Evolutionary conservation across 441 rosid genomes (phyloP), one percentile per base, ranked within the genome.

Genomic region (Jatropha podagrica): DNA sequence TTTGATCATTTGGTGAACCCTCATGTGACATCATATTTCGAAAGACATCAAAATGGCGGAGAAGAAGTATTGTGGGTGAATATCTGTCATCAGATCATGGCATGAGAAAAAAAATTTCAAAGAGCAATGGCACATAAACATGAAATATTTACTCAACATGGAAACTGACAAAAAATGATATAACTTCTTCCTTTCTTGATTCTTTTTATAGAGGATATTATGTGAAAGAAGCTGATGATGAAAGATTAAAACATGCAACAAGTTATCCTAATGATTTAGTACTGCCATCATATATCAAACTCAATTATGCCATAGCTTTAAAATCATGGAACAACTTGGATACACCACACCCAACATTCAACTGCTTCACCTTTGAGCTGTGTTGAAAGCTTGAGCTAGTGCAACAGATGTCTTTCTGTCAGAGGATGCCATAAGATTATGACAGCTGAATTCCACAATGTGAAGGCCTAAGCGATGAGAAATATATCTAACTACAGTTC

Each of bases 391-490:
- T 84, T 96, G 90, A 77, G 91, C 87, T 71, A 96, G 87, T 55
- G 96, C 91, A 82, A 72, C 76, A 62, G 99, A 90, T 70, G 88
- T 85, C 78, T 84, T 95, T 84, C 85, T 88, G 78, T 92, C 98
- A 74, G 98, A 87, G 48, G 98, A 87, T 37, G 94, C 84, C 84
- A 83, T 83, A 70, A 95, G 83, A 81, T 76, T 87, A 80, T 93
- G 96, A 82, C 99, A 95, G 83, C 96, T 95, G 82, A 88, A 86
- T 81, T 93, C 99, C 79, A 95, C 97, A 27, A 93, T 92, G 88
- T 93, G 98, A 77, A 93, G 79, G 65, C 98, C 98, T 86, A 93
- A 74, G 62, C 91, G 84, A 66, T 80, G 83, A 73, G 97, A 93
- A 83, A 95, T 86, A 81, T 90, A 81, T 83, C 86, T 90, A 81